A percentile compares a stretch with the other conserved stretches of the same genome.
phyloP scores from a whole-genome alignment of 495 filamentous ascomycete genomes.

The Beverwykella pulmonaria region DNA sequence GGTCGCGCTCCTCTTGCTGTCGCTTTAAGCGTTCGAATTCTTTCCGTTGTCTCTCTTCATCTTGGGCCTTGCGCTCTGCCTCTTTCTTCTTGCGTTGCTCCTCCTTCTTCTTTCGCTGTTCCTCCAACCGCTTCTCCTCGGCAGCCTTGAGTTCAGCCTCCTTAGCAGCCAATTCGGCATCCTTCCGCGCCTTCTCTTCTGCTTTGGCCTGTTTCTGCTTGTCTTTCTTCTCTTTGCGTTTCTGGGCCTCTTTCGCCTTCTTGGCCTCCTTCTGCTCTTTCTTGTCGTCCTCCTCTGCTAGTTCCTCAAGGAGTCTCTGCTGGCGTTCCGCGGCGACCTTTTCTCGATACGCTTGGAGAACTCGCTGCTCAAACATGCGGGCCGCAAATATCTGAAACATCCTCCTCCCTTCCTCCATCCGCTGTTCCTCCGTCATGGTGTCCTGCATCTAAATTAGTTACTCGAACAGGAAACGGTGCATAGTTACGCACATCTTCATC shows the following conservation, averaged over 20 bases:
- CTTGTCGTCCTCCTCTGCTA: slow-evolving; percentile 77
- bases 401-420: slow-evolving; percentile 95
- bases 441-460: slow-evolving; percentile 59
- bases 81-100: slow-evolving; percentile 91
- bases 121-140: slow-evolving; percentile 79
- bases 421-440: slow-evolving; percentile 94
- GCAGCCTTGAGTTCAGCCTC: slow-evolving; percentile 75
- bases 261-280: slow-evolving; percentile 82
- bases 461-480: slow-evolving; percentile 36
- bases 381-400: slow-evolving; percentile 99
- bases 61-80: slow-evolving; percentile 84
- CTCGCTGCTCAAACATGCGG: slow-evolving; percentile 97
- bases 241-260: slow-evolving; percentile 88
- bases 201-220: slow-evolving; percentile 83
- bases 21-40: slow-evolving; percentile 78
- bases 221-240: slow-evolving; percentile 86
- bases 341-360: slow-evolving; percentile 94
- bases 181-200: slow-evolving; percentile 82
- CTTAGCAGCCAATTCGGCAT: slow-evolving; percentile 89
- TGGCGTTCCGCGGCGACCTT: slow-evolving; percentile 93
- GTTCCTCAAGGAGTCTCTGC: slow-evolving; percentile 85
- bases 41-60: slow-evolving; percentile 79
- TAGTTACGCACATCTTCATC: slow-evolving; percentile 46
- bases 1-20: slow-evolving; percentile 79
- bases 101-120: slow-evolving; percentile 76